Conservation (phyloP, 768 basidiomycete species). For the Mycena epipterygia region DNA sequence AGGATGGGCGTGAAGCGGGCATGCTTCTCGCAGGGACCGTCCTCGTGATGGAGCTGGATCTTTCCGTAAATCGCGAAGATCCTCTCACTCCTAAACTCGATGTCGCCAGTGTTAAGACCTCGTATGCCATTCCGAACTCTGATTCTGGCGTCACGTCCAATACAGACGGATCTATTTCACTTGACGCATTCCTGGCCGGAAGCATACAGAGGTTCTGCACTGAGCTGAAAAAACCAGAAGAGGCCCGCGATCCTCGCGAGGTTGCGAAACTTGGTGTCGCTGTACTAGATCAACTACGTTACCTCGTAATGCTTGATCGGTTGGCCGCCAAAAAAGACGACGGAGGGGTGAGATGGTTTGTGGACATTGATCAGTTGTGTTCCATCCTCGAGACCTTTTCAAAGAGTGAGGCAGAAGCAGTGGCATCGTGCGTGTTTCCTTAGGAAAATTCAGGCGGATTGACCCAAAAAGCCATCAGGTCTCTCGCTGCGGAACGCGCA, state of each 20-base stretch:
- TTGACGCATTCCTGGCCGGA: constrained; percentile 74
- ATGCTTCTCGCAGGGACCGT: constrained; percentile 83
- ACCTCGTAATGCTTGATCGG: constrained; percentile 80
- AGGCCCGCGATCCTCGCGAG: constrained; percentile 63
- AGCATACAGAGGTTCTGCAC: constrained; percentile 69
- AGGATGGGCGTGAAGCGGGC: constrained; percentile 64
- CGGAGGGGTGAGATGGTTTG: constrained; percentile 82
- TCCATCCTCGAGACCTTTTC: constrained; percentile 64
- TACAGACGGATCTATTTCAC: constrained; percentile 63
- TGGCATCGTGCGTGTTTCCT: constrained; percentile 63
- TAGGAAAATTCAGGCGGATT: constrained; percentile 3
- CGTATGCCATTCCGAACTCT: constrained; percentile 71
- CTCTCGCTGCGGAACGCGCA: constrained; percentile 53
- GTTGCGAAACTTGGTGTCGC: constrained; percentile 63
- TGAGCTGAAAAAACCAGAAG: constrained; percentile 71
- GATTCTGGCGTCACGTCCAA: constrained; percentile 53
- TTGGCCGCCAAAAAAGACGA: constrained; percentile 73
- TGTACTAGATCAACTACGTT: constrained; percentile 70
- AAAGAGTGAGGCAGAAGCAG: constrained; percentile 62
- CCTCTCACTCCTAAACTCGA: constrained; percentile 53
- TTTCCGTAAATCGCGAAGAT: constrained; percentile 60
- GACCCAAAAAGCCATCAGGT: constrained; percentile 45
- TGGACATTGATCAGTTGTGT: constrained; percentile 69
- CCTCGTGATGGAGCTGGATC: constrained; percentile 83
- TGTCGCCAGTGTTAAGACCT: constrained; percentile 76